phyloP scores from a whole-genome alignment of 176 grass and related monocot species.

The Zoysia japonica region DNA sequence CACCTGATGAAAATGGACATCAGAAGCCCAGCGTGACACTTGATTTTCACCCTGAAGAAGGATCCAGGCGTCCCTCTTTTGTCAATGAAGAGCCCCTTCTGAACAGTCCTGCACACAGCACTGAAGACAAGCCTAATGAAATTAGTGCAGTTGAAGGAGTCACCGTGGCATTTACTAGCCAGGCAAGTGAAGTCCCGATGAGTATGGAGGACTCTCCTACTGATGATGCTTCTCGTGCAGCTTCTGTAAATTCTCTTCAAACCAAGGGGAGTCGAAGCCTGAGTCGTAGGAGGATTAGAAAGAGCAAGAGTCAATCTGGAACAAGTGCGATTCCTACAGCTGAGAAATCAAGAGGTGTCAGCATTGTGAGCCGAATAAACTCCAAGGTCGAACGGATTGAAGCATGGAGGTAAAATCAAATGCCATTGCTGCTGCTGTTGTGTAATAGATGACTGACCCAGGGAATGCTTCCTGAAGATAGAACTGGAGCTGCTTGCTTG shows the following conservation, averaged over 20 bases:
- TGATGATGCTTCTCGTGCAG: slow-evolving; percentile 42
- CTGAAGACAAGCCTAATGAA: slow-evolving; percentile 34
- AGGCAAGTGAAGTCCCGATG: slow-evolving; percentile 13
- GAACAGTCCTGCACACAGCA: slow-evolving; percentile 40
- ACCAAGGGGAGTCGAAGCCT: slow-evolving; percentile 45
- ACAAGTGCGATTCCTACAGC: slow-evolving; percentile 22
- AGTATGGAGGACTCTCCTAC: slow-evolving; percentile 36
- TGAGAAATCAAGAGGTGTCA: slow-evolving; percentile 68
- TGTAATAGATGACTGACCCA: slow-evolving; percentile 52
- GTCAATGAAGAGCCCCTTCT: slow-evolving; percentile 53
- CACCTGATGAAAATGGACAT: slow-evolving; percentile 69
- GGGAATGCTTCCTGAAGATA: slow-evolving; percentile 42
- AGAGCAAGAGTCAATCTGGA: slow-evolving; percentile 56
- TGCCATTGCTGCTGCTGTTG: not conserved
- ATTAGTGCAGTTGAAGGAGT: slow-evolving; percentile 28
- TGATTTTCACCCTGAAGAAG: slow-evolving; percentile 45
- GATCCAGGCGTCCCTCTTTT: slow-evolving; percentile 39
- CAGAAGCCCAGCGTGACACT: slow-evolving; percentile 57
- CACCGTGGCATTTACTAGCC: slow-evolving; percentile 8
- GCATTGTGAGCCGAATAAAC: slow-evolving; percentile 83
- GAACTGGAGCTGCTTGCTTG: slow-evolving; percentile 29
- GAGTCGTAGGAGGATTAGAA: slow-evolving; percentile 64
- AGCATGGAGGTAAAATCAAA: slow-evolving; percentile 81
- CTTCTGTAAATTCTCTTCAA: slow-evolving; percentile 37
- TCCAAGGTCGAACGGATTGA: slow-evolving; percentile 75